Evolutionary conservation across 2,329 filamentous ascomycete species (phyloP).

Genomic region (Thyridium curvatum): DNA sequence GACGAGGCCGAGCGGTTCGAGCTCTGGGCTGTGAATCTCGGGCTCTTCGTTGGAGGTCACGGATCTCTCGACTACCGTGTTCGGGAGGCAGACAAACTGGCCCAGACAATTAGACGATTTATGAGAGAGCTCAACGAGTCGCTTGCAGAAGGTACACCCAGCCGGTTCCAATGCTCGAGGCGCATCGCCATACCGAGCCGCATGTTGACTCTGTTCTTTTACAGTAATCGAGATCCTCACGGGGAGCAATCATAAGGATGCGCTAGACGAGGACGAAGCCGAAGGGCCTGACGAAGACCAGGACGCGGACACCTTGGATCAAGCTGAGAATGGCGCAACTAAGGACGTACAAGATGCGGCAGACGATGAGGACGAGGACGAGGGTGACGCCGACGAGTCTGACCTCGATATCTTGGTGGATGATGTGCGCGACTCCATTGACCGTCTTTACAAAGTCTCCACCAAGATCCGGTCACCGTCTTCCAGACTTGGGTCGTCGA

Average conservation of each 20-base stretch:
- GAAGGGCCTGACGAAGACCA: too few relatives aligned
- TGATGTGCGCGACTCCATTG: slow-evolving; percentile 3
- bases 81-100: slow-evolving; percentile 1
- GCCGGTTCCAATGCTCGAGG: too few relatives aligned
- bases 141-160: neutral
- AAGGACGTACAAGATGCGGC: too few relatives aligned
- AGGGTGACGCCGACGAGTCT: slow-evolving; percentile 23
- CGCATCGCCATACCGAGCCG: too few relatives aligned
- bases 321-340: too few relatives aligned
- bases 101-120: neutral
- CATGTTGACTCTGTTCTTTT: too few relatives aligned
- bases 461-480: slow-evolving; percentile 3
- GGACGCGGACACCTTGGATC: too few relatives aligned
- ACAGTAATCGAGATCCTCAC: too few relatives aligned
- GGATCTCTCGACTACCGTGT: slow-evolving; percentile 4
- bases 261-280: too few relatives aligned
- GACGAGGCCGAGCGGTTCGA: slow-evolving; percentile 2
- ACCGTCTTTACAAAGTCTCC: slow-evolving; percentile 3
- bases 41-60: slow-evolving; percentile 3
- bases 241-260: too few relatives aligned
- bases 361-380: slow-evolving; percentile 12
- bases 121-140: slow-evolving; percentile 2
- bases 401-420: slow-evolving; percentile 13
- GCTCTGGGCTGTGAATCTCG: slow-evolving; percentile 5
- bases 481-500: slow-evolving; percentile 2